A percentile compares a stretch with the other conserved stretches of the same genome.
Evolutionary conservation across 768 basidiomycete species (phyloP).

Genomic region (Mycena belliarum): DNA sequence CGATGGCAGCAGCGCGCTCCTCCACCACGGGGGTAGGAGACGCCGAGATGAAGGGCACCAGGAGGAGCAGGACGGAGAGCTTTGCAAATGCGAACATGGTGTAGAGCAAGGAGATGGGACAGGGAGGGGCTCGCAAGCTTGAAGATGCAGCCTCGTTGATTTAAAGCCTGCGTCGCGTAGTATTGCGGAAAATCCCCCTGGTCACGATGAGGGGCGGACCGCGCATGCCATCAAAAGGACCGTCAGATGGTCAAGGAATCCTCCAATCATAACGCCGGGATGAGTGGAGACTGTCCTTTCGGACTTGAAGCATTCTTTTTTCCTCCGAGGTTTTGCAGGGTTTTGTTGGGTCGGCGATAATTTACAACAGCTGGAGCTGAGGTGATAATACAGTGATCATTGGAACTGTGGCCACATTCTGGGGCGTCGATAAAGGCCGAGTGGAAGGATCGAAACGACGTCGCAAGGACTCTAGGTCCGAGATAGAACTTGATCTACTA

Average conservation of each 20-base stretch:
- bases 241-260: slow-evolving; percentile 10
- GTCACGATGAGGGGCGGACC: slow-evolving; percentile 15
- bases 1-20: slow-evolving; percentile 30
- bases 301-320: too few species aligned
- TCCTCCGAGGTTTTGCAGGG: too few species aligned
- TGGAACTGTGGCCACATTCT: too few species aligned
- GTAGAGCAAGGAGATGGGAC: background rate
- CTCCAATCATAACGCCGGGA: background rate
- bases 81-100: slow-evolving; percentile 23
- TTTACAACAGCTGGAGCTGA: too few species aligned
- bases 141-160: background rate
- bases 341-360: too few species aligned
- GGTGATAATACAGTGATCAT: too few species aligned
- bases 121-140: background rate
- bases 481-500: too few species aligned
- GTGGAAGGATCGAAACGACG: too few species aligned
- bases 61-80: slow-evolving; percentile 30
- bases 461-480: too few species aligned
- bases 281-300: too few species aligned
- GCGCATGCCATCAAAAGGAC: background rate
- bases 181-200: slow-evolving; percentile 7
- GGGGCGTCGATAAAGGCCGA: too few species aligned
- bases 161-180: background rate
- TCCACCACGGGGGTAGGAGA: slow-evolving; percentile 32
- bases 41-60: slow-evolving; percentile 32